phyloP scores from a whole-genome alignment of 176 grass and related monocot species.

The Pharus latifolius region DNA sequence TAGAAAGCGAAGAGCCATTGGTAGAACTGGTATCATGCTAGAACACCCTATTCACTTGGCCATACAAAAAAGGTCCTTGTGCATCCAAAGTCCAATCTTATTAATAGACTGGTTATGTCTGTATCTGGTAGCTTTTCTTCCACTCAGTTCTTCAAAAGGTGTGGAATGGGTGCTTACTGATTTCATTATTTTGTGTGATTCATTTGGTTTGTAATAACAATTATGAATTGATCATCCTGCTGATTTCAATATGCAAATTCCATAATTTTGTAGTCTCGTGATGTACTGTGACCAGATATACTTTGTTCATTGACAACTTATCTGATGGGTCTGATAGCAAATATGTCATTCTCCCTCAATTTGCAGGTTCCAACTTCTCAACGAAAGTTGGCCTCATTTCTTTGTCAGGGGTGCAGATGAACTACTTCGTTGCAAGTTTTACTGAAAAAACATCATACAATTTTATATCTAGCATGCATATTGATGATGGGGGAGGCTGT shows the following conservation, averaged over 20 bases:
- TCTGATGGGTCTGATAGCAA: background rate
- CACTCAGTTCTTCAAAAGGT: no score
- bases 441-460: background rate
- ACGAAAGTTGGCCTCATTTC: background rate
- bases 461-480: background rate
- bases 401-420: background rate
- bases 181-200: background rate
- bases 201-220: background rate
- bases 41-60: background rate
- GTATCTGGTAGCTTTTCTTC: no score
- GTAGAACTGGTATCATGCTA: background rate
- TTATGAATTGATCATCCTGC: background rate
- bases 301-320: background rate
- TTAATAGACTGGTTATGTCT: no score
- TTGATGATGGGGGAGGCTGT: conserved; percentile 3
- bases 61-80: no score
- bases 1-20: background rate
- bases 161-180: background rate
- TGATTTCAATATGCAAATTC: no score
- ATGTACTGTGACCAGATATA: background rate
- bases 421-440: conserved; percentile 1
- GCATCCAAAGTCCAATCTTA: no score
- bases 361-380: conserved; percentile 2
- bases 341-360: background rate
- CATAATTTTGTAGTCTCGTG: background rate